Evolutionary conservation across 768 basidiomycete species (phyloP), one percentile per base, ranked within the genome.

Genomic region (Amanita inopinata): DNA sequence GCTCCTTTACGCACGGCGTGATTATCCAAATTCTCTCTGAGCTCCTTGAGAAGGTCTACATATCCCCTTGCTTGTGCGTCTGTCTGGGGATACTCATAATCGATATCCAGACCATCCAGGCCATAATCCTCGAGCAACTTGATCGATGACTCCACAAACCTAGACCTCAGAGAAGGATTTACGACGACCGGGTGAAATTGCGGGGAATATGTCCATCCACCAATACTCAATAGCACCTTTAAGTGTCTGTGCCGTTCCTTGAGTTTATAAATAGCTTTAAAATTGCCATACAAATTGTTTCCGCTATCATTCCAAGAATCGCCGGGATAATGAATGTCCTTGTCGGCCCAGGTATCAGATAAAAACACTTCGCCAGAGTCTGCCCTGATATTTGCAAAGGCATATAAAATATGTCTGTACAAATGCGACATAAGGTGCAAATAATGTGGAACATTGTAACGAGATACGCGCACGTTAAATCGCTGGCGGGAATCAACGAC

Each of bases 221-320:
- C 94, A 40, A 99, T 97, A 33, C 85, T 89, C 20, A 99, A 73
- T 11, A 87, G 65, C 12, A 82, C 70, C 50, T 84, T 87, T 56
- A 91, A 70, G 48, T 83, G 83, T 40, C 91, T 75, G 47, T 96
- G 69, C 49, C 73, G 60, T 57, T 93, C 83, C 71, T 98, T 98
- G 51, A 97, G 70, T 23, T 84, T 73, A 61, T 92, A 93, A 45
- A 98, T 75, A 38, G 86, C 87, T 57, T 94, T 96, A 64, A 98
- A 77, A 61, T 94, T 94, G 40, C 93, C 93, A 53, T 94, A 98
- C 12, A 98, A 75, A 60, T 98, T 96, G 49, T 71, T 81, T 33
- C 91, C 92, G 19, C 57, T 58, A 40, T 98, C 94, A 51, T 92
- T 84, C 96, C 96, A 99, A 3, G 83, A 84, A 61, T 99, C 96